Base-by-base conservation (phyloP, 176 grass and related monocot species). In the Hyparrhenia diplandra region DNA sequence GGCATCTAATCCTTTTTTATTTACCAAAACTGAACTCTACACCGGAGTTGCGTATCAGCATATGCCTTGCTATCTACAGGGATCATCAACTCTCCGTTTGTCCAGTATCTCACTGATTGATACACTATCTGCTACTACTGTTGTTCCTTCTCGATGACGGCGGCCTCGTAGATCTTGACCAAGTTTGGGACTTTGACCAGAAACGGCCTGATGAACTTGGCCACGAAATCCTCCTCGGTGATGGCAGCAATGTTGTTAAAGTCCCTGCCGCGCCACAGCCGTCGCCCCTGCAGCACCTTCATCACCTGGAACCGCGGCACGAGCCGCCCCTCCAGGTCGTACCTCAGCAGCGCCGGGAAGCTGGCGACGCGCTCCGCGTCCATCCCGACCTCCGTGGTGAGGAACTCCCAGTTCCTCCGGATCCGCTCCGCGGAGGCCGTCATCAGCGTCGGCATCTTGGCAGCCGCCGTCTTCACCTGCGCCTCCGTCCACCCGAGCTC, bases 261-360 rank as follows among this genome's bases (percentile, higher is more conserved):
- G 29, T 87, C 77, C 40, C 57, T 30, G 18, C 67, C 76, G 28
- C 70, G 49, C 40, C 79, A 72, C 29, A 45, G 59, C 67, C 81
- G 75, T 65, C 73, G 62, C 21, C 54, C 77, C 81, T 81, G 82
- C 62, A 91, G 64, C 67, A 80, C 60, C 49, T 64, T 77, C 69
- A 87, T 20, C 40, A 91, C 85, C 49, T 52, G 30, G 74, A 80
- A 52, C 61, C 89, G 78, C 43, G 89, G 89, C 62, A 87, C 83
- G 28, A 91, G 61, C 45, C 81, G 62, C 29, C 64, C 25, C 31
- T 87, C 85, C 80, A 87, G 12, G 28, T 85, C 67, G 36, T 74
- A 87, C 66, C 69, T 77, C 39, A 90, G 79, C 21, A 90, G 9
- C 49, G 59, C 74, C 17, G 84, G 88, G 64, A 57, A 57, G 58